phyloP scores from a whole-genome alignment of 345 rosid species.

The Gossypium mustelinum region DNA sequence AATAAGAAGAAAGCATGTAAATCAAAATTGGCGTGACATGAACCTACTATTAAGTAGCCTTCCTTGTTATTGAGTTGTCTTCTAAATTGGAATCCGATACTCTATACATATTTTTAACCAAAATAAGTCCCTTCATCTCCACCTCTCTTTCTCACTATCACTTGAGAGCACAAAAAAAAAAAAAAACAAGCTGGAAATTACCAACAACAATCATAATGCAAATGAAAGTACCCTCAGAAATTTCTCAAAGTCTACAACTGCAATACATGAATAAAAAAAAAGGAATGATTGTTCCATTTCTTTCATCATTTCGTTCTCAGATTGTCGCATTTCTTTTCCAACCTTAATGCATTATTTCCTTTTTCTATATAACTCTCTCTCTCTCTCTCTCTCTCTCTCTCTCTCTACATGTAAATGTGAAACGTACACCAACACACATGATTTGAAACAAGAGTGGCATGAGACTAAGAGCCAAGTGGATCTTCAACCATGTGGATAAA shows the following conservation, averaged over 20 bases:
- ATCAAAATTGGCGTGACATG: too few species aligned
- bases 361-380: background rate
- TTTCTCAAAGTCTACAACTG: background rate
- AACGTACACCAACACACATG: background rate
- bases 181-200: background rate
- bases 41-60: background rate
- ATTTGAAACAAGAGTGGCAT: background rate
- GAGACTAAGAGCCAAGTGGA: background rate
- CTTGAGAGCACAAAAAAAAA: background rate
- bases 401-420: background rate
- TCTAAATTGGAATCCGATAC: background rate
- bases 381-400: too few species aligned
- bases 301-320: constrained; percentile 11
- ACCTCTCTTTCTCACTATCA: background rate
- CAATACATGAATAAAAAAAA: background rate
- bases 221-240: background rate
- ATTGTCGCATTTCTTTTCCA: constrained; percentile 11
- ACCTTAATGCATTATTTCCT: background rate
- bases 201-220: background rate
- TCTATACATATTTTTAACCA: background rate
- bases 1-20: too few species aligned
- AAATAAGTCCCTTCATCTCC: background rate
- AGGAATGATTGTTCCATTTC: constrained; percentile 7
- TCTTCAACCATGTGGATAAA: constrained; percentile 1
- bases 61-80: background rate